Percentiles rank a stretch among this genome's conserved stretches.
Evolutionary conservation across 331 rosid genomes (phyloP).

Genomic region (Pyracantha coccinea): DNA sequence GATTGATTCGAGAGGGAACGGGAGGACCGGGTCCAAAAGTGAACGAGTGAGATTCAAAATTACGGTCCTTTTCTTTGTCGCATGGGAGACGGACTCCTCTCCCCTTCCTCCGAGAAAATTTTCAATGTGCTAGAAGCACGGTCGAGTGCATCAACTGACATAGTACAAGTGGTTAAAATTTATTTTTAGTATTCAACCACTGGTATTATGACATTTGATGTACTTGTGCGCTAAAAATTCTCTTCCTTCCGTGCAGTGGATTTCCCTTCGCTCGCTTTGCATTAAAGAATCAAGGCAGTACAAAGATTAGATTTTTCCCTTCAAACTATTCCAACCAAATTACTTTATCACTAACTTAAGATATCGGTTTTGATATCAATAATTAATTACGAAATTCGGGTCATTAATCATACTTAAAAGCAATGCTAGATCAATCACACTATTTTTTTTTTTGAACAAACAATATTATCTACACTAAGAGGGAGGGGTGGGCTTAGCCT

Average conservation of each 20-base stretch:
- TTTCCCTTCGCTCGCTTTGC: no score
- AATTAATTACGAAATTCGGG: background rate
- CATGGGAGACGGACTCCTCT: slow-evolving; percentile 68
- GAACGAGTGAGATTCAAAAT: slow-evolving; percentile 37
- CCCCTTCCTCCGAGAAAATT: slow-evolving; percentile 23
- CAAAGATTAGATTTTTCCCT: background rate
- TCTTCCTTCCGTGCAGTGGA: no score
- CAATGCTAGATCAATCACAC: no score
- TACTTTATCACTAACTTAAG: background rate
- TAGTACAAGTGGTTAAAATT: no score
- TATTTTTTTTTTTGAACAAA: no score
- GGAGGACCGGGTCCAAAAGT: slow-evolving; percentile 53
- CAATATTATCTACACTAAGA: no score
- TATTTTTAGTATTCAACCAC: no score
- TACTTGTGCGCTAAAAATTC: no score
- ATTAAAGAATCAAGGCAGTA: slow-evolving; percentile 5
- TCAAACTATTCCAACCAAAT: background rate
- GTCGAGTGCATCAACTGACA: no score
- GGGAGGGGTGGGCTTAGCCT: no score
- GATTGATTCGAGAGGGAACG: slow-evolving; percentile 63
- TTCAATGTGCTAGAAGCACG: accelerated
- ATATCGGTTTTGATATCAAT: background rate
- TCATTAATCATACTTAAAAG: background rate
- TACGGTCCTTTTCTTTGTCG: slow-evolving; percentile 26
- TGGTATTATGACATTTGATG: no score